These are phyloP conservation scores for Platanthera guangdongensis DNA, from an alignment of 106 monocot genomes.

Conservation along the genomic window DNA sequence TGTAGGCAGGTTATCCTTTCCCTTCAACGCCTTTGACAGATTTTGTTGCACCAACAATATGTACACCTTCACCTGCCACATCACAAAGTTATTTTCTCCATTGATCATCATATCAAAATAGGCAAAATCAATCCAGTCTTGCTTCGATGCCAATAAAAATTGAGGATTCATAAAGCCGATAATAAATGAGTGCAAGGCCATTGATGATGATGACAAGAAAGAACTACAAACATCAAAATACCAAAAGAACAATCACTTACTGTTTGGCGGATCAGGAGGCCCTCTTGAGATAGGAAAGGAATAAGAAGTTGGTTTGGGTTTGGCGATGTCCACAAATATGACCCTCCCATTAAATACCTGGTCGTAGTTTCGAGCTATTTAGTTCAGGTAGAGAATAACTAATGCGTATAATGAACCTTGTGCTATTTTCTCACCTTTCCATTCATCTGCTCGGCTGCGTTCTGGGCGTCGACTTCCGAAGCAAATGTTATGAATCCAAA, in stretches of 20 bases:
- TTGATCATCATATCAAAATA: too few species aligned
- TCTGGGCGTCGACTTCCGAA: constrained; percentile 46
- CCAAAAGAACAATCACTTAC: neutral
- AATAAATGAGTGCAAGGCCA: too few species aligned
- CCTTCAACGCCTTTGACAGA: too few species aligned
- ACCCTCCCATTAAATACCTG: constrained; percentile 44
- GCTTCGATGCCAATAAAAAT: too few species aligned
- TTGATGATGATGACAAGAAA: too few species aligned
- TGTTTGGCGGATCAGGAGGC: constrained; percentile 16
- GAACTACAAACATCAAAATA: too few species aligned
- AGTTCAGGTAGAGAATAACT: neutral
- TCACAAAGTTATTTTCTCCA: too few species aligned
- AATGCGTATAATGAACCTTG: neutral
- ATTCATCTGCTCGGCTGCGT: constrained; percentile 41
- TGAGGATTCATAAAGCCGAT: too few species aligned
- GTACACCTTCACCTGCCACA: too few species aligned
- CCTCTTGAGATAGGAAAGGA: constrained; percentile 33
- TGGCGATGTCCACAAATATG: constrained; percentile 39
- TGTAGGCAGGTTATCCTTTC: too few species aligned
- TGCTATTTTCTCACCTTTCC: constrained; percentile 35
- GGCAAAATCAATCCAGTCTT: too few species aligned
- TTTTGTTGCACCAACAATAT: too few species aligned
- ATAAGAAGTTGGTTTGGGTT: constrained; percentile 14
- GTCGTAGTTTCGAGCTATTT: neutral
- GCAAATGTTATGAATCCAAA: constrained; percentile 62